These are phyloP conservation scores for Monosporozyma aquatica DNA, from an alignment of 805 yeast genomes.

Conservation along the genomic window DNA sequence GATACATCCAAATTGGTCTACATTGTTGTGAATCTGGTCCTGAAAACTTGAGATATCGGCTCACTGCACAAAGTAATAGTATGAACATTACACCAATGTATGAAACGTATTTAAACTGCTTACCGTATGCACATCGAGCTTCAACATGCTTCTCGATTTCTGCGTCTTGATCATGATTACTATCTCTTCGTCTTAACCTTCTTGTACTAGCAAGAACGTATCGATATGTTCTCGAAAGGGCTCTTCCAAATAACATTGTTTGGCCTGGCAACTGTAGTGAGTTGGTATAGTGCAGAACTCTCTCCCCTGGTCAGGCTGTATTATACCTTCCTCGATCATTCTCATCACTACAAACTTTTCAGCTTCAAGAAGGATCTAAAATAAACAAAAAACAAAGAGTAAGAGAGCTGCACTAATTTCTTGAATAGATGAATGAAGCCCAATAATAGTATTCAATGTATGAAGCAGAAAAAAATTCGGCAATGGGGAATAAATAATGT, in stretches of 20 bases:
- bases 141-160: background rate
- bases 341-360: too few species aligned
- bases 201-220: background rate
- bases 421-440: too few species aligned
- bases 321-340: too few species aligned
- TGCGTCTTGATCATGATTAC: background rate
- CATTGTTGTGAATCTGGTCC: conserved; percentile 52
- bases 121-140: background rate
- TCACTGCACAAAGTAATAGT: conserved; percentile 7
- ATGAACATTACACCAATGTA: conserved; percentile 15
- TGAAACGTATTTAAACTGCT: conserved; percentile 6
- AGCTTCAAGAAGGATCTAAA: background rate
- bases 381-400: background rate
- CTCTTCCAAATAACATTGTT: background rate
- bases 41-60: conserved; percentile 15
- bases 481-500: background rate
- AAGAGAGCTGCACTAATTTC: too few species aligned
- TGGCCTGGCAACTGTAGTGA: too few species aligned
- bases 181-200: background rate
- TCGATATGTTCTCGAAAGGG: background rate
- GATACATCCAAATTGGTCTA: conserved; percentile 67
- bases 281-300: too few species aligned
- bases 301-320: too few species aligned
- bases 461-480: too few species aligned
- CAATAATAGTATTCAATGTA: too few species aligned